A percentile compares a stretch with the other conserved stretches of the same genome.
Evolutionary conservation across 768 basidiomycete genomes (phyloP).

Genomic region (Dictyophora rubrovolvata): DNA sequence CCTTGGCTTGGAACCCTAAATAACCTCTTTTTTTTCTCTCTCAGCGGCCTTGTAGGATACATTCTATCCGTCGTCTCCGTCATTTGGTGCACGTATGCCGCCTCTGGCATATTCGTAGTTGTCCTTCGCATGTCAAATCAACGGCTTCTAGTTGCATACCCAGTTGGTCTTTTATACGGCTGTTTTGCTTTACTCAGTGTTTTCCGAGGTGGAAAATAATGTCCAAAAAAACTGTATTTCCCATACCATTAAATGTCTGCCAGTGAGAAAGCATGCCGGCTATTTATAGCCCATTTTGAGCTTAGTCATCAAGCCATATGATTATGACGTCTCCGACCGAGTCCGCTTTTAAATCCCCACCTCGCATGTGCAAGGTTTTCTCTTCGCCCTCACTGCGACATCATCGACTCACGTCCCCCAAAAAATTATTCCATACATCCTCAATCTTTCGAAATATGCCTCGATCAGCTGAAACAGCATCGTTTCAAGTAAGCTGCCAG

Average conservation of each 20-base stretch:
- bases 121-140: constrained; percentile 95
- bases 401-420: too few species aligned
- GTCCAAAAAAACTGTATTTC: not conserved
- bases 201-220: constrained; percentile 47
- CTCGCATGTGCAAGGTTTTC: too few species aligned
- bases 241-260: too few species aligned
- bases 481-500: constrained; percentile 38
- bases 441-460: constrained; percentile 37
- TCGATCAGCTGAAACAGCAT: constrained; percentile 51
- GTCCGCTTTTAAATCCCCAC: too few species aligned
- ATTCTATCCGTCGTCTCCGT: constrained; percentile 73
- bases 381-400: too few species aligned
- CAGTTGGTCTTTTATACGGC: constrained; percentile 86
- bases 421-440: not conserved
- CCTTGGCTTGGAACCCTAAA: constrained; percentile 4
- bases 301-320: too few species aligned
- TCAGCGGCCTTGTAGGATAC: constrained; percentile 78
- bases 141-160: constrained; percentile 90
- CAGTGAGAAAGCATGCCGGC: too few species aligned
- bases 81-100: constrained; percentile 94
- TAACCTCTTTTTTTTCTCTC: constrained; percentile 9
- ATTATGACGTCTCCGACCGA: too few species aligned
- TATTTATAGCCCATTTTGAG: too few species aligned
- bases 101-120: constrained; percentile 90
- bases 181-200: constrained; percentile 91